Percentiles rank a stretch among this genome's conserved stretches.
Conservation (phyloP, 1,139 yeast genomes). For the Taphrina pruni region DNA sequence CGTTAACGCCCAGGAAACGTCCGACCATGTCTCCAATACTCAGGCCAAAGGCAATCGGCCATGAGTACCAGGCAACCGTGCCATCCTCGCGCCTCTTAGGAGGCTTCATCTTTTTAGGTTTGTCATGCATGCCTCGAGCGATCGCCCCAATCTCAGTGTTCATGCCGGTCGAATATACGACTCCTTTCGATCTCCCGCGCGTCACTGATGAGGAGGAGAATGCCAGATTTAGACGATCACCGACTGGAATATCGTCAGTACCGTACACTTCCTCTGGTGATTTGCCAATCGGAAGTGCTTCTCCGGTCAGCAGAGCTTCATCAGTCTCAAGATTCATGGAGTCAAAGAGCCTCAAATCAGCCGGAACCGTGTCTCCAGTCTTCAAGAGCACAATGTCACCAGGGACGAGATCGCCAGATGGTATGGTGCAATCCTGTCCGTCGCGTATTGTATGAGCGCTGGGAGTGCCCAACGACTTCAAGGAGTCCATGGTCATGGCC, state of each 20-base stretch:
- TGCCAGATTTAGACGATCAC: conserved; percentile 77
- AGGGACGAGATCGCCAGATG: conserved; percentile 75
- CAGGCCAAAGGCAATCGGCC: conserved; percentile 40
- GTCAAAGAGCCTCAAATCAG: conserved; percentile 69
- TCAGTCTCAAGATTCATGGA: conserved; percentile 76
- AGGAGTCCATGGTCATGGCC: conserved; percentile 80
- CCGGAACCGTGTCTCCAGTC: conserved; percentile 82
- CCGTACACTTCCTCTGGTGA: conserved; percentile 57
- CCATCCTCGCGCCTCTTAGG: conserved; percentile 38
- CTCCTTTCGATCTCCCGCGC: conserved; percentile 77
- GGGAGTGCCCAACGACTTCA: conserved; percentile 71
- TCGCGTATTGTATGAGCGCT: conserved; percentile 72
- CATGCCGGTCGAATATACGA: conserved; percentile 69
- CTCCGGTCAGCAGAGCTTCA: conserved; percentile 81
- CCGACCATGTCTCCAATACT: conserved; percentile 42
- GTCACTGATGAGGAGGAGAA: conserved; percentile 73
- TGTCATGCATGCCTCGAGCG: conserved; percentile 59
- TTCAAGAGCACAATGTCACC: conserved; percentile 72
- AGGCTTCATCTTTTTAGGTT: conserved; percentile 26
- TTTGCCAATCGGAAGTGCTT: conserved; percentile 75
- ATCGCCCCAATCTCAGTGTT: conserved; percentile 77
- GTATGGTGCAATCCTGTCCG: conserved; percentile 64
- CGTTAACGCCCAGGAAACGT: conserved; percentile 45
- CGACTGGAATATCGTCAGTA: conserved; percentile 63
- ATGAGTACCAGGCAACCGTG: conserved; percentile 37